These are phyloP conservation scores for Fonsecaea erecta DNA, from an alignment of 2,329 filamentous ascomycete genomes.

Conservation along the genomic window DNA sequence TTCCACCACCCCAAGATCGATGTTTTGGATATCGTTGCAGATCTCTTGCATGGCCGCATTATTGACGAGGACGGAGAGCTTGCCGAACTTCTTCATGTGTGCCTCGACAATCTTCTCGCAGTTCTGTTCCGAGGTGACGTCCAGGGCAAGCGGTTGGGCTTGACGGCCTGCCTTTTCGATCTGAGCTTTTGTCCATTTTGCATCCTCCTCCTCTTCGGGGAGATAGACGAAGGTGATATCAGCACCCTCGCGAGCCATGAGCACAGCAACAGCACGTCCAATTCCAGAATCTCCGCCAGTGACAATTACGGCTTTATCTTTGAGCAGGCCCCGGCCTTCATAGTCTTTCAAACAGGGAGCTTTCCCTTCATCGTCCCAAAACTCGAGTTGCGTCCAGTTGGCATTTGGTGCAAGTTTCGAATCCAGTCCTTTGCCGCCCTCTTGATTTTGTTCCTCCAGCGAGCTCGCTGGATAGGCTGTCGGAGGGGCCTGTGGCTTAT, in stretches of 20 bases:
- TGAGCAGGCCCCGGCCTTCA: constrained; percentile 55
- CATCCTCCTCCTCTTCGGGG: constrained; percentile 61
- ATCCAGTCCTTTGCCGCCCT: constrained; percentile 32
- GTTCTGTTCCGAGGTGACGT: constrained; percentile 57
- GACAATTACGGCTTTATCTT: constrained; percentile 58
- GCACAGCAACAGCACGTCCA: constrained; percentile 58
- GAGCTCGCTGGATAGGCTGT: constrained; percentile 29
- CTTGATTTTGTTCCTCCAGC: constrained; percentile 30
- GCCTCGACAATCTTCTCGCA: constrained; percentile 59
- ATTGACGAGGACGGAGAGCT: constrained; percentile 58
- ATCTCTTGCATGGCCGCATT: constrained; percentile 60
- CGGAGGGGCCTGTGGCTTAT: constrained; percentile 23
- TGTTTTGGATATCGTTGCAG: constrained; percentile 56
- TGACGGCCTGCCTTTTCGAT: constrained; percentile 57
- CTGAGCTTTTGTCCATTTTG: constrained; percentile 57
- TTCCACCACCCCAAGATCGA: constrained; percentile 60
- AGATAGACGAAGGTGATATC: constrained; percentile 62
- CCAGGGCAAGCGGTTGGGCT: constrained; percentile 55
- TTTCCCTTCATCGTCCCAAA: constrained; percentile 35
- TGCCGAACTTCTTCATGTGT: constrained; percentile 56
- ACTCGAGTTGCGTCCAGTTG: constrained; percentile 34
- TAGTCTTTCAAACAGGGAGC: constrained; percentile 42
- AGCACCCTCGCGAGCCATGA: constrained; percentile 64
- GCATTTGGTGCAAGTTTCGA: constrained; percentile 28
- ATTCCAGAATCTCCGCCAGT: constrained; percentile 64